Conservation (phyloP, 805 yeast species). For the Saccharomycopsis sp. region DNA sequence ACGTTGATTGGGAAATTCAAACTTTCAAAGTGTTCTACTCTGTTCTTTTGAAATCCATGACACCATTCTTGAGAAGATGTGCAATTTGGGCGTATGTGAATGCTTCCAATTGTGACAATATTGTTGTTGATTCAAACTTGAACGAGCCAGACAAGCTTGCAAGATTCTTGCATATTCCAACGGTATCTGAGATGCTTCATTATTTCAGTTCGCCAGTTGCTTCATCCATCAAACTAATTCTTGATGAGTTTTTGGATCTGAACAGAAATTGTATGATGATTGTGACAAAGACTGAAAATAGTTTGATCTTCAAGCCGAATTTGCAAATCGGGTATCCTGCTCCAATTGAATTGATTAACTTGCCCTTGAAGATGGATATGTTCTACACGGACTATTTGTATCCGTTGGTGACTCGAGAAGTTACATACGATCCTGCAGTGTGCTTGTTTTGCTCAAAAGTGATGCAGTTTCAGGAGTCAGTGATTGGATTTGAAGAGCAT, state of each 20-base stretch:
- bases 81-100: conserved; percentile 46
- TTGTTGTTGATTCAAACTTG: conserved; percentile 25
- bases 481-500: conserved; percentile 38
- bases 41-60: conserved; percentile 44
- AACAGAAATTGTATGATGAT: conserved; percentile 1
- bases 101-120: conserved; percentile 38
- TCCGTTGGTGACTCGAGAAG: conserved; percentile 32
- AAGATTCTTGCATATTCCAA: conserved; percentile 39
- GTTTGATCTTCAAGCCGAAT: conserved; percentile 1
- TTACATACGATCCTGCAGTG: conserved; percentile 61
- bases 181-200: conserved; percentile 24
- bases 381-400: conserved; percentile 56
- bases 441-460: conserved; percentile 75
- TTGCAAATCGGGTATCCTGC: conserved; percentile 54
- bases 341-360: conserved; percentile 43
- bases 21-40: conserved; percentile 40
- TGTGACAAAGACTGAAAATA: neutral
- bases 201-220: conserved; percentile 25
- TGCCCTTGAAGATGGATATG: conserved; percentile 60
- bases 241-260: conserved; percentile 3
- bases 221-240: conserved; percentile 13
- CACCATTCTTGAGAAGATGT: conserved; percentile 58
- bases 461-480: conserved; percentile 55
- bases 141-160: conserved; percentile 51
- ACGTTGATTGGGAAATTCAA: too few relatives aligned